phyloP scores from a whole-genome alignment of 2,329 filamentous ascomycete genomes.

The Arthrobotrys pseudoclavata region DNA sequence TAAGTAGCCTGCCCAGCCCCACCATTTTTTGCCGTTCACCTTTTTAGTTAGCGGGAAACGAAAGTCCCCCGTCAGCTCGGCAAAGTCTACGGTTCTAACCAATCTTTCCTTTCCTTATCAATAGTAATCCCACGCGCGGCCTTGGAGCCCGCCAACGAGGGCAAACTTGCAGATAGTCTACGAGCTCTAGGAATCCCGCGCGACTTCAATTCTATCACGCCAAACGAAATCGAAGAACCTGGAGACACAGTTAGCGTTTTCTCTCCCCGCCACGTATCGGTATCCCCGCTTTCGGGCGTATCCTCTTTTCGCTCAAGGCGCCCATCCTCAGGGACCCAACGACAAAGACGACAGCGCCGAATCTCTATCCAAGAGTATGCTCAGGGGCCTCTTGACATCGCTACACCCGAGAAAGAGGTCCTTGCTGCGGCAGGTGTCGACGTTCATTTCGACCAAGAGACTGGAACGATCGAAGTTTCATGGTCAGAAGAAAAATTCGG shows the following conservation, averaged over 20 bases:
- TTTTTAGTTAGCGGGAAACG: slow-evolving; percentile 38
- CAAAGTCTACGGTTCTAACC: slow-evolving; percentile 35
- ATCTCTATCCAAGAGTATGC: slow-evolving; percentile 50
- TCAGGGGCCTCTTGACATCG: slow-evolving; percentile 1
- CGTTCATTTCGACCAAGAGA: slow-evolving; percentile 59
- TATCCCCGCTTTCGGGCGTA: slow-evolving; percentile 25
- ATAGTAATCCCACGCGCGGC: slow-evolving; percentile 57
- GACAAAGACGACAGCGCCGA: slow-evolving; percentile 30
- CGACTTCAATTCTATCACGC: slow-evolving; percentile 46
- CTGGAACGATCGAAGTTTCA: slow-evolving; percentile 58
- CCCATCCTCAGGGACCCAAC: slow-evolving; percentile 33
- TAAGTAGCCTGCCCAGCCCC: slow-evolving; percentile 49
- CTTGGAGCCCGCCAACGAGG: slow-evolving; percentile 51
- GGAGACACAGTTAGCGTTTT: slow-evolving; percentile 18
- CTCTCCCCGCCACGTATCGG: slow-evolving; percentile 22
- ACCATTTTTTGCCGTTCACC: slow-evolving; percentile 31
- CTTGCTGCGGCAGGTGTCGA: slow-evolving; percentile 49
- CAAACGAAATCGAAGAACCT: slow-evolving; percentile 59
- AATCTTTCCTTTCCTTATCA: slow-evolving; percentile 29
- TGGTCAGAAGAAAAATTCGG: slow-evolving; percentile 57
- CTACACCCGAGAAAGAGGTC: slow-evolving; percentile 35
- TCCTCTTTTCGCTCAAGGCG: slow-evolving; percentile 35
- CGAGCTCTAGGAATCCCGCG: slow-evolving; percentile 36
- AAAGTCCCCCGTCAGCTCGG: slow-evolving; percentile 14
- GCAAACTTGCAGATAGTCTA: slow-evolving; percentile 34